A percentile compares a stretch with the other conserved stretches of the same genome.
phyloP scores from a whole-genome alignment of 495 filamentous ascomycete genomes.

The Copromyces sp. region DNA sequence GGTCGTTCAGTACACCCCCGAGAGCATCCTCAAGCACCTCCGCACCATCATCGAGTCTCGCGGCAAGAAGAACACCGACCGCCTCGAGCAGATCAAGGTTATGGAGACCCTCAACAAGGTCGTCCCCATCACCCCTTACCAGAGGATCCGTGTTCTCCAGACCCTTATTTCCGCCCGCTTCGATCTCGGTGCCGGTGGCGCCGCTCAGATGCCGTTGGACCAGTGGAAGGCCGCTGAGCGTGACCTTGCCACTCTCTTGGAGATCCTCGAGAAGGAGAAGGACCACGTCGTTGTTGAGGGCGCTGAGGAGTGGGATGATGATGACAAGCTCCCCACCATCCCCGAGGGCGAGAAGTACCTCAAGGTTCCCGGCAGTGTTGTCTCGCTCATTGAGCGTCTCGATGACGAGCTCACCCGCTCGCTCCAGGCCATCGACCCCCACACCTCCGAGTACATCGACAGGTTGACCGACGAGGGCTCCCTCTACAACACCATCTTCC shows the following conservation, averaged over 20 bases:
- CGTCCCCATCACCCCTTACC: slow-evolving; percentile 70
- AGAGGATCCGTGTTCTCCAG: slow-evolving; percentile 84
- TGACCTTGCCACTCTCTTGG: slow-evolving; percentile 67
- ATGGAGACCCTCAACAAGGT: slow-evolving; percentile 96
- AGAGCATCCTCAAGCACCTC: slow-evolving; percentile 97
- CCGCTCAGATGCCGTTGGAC: slow-evolving; percentile 83
- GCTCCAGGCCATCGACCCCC: slow-evolving; percentile 91
- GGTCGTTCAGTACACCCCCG: slow-evolving; percentile 79
- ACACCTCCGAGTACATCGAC: slow-evolving; percentile 98
- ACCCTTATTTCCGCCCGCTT: slow-evolving; percentile 91
- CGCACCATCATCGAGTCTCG: slow-evolving; percentile 86
- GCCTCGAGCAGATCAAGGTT: slow-evolving; percentile 82
- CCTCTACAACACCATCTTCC: slow-evolving; percentile 87
- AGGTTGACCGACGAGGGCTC: slow-evolving; percentile 80
- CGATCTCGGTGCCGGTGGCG: slow-evolving; percentile 73
- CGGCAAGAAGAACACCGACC: slow-evolving; percentile 98
- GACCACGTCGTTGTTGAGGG: slow-evolving; percentile 77
- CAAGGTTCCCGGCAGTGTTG: slow-evolving; percentile 84
- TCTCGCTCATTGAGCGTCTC: slow-evolving; percentile 88
- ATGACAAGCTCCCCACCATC: slow-evolving; percentile 77
- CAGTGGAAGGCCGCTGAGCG: slow-evolving; percentile 94
- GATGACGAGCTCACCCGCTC: slow-evolving; percentile 97
- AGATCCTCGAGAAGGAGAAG: slow-evolving; percentile 64
- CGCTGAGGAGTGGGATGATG: slow-evolving; percentile 98
- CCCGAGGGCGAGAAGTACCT: slow-evolving; percentile 61